Conservation (phyloP, 2,329 filamentous ascomycete genomes). For the Blastomyces gilchristii region DNA sequence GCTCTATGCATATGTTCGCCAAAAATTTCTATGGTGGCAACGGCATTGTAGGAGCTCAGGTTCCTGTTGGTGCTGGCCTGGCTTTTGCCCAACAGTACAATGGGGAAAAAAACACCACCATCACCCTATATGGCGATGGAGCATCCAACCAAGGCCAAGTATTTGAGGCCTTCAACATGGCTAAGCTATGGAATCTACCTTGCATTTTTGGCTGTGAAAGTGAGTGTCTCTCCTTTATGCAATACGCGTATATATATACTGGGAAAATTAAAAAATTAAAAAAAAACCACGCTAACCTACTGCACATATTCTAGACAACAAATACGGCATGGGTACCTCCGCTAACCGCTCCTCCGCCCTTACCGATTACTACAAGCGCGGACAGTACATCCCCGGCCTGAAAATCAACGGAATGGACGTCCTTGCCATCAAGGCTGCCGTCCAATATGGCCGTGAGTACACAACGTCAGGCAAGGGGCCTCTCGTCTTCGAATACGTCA, state of each 20-base stretch:
- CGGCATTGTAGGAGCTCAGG: constrained; percentile 97
- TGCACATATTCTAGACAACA: constrained; percentile 64
- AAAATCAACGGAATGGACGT: constrained; percentile 99
- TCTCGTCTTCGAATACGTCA: constrained; percentile 96
- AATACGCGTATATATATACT: background rate
- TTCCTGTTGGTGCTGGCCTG: constrained; percentile 90
- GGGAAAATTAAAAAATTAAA: background rate
- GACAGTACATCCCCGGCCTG: constrained; percentile 97
- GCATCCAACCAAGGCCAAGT: constrained; percentile 99
- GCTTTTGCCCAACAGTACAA: constrained; percentile 96
- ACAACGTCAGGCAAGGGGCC: constrained; percentile 75
- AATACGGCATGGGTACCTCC: constrained; percentile 99
- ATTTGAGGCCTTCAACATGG: constrained; percentile 99
- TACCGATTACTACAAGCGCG: constrained; percentile 99
- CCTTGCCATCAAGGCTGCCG: constrained; percentile 91
- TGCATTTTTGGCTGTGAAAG: constrained; percentile 97
- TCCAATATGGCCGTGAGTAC: constrained; percentile 87
- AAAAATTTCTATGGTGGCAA: constrained; percentile 98
- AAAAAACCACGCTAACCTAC: constrained; percentile 6
- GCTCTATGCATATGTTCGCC: constrained; percentile 99
- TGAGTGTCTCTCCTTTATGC: constrained; percentile 41
- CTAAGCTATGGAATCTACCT: constrained; percentile 95
- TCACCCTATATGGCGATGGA: constrained; percentile 94
- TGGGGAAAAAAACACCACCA: constrained; percentile 70
- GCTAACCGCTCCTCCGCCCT: constrained; percentile 87